Conservation (phyloP, 2,329 filamentous ascomycete genomes). For the Aspergillus jensenii region DNA sequence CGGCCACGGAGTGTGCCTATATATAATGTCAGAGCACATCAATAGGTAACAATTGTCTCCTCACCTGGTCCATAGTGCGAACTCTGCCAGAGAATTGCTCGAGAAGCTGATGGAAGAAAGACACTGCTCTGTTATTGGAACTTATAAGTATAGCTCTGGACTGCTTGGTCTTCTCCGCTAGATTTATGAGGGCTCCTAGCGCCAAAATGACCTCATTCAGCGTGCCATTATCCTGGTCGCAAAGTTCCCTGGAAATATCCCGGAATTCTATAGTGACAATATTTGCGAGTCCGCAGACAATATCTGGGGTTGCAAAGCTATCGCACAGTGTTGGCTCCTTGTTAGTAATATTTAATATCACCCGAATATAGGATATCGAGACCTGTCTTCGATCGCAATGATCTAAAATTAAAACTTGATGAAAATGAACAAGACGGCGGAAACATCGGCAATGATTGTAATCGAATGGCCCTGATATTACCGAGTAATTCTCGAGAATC, state of each 20-base stretch:
- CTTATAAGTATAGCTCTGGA: constrained; percentile 55
- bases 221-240: constrained; percentile 51
- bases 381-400: constrained; percentile 23
- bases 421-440: constrained; percentile 29
- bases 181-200: constrained; percentile 81
- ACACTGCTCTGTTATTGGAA: constrained; percentile 34
- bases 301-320: constrained; percentile 56
- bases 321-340: constrained; percentile 69
- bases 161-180: constrained; percentile 72
- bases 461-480: constrained; percentile 26
- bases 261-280: constrained; percentile 37
- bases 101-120: constrained; percentile 61
- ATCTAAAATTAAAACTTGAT: constrained; percentile 40
- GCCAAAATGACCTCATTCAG: constrained; percentile 75
- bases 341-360: constrained; percentile 85
- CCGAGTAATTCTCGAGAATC: constrained; percentile 40
- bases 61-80: constrained; percentile 66
- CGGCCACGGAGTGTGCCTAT: constrained; percentile 59
- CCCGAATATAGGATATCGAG: constrained; percentile 55
- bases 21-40: constrained; percentile 13
- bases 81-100: constrained; percentile 67
- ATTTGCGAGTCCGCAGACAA: constrained; percentile 37
- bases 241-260: constrained; percentile 28
- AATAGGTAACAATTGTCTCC: constrained; percentile 25
- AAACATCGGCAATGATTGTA: constrained; percentile 28